Conservation (phyloP, 495 filamentous ascomycete genomes). For the Trichoderma asperelloides region DNA sequence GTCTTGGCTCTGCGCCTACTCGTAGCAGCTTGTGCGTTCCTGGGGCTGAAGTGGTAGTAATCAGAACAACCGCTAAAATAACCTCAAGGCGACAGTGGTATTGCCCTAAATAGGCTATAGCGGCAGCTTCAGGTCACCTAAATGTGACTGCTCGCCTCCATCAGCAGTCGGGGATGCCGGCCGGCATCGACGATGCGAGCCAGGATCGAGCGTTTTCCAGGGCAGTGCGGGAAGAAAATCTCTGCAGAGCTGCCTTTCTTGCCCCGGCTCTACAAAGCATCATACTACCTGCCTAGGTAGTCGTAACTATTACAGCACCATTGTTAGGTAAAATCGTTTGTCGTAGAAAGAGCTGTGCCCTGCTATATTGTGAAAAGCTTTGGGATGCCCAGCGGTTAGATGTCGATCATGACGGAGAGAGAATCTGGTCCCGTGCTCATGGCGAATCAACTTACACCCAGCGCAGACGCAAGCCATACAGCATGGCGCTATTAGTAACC, state of each 20-base stretch:
- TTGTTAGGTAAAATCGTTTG: too few species aligned
- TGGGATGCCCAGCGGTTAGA: not conserved
- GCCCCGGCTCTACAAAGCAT: too few species aligned
- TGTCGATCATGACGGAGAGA: not conserved
- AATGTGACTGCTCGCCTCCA: not conserved
- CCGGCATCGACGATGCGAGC: not conserved
- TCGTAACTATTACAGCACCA: too few species aligned
- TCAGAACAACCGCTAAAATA: not conserved
- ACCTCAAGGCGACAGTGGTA: not conserved
- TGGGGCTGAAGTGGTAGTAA: not conserved
- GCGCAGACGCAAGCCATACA: not conserved
- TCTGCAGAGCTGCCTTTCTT: too few species aligned
- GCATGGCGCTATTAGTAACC: not conserved
- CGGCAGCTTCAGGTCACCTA: not conserved
- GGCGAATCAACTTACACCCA: conserved; percentile 4
- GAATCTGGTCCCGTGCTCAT: not conserved
- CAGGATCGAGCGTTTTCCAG: not conserved
- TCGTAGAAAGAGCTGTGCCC: too few species aligned
- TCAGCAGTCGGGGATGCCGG: conserved; percentile 1
- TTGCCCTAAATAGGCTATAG: not conserved
- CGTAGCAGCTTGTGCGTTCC: not conserved
- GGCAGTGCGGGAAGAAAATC: not conserved
- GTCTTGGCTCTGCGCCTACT: not conserved
- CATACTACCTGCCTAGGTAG: too few species aligned
- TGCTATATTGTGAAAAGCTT: not conserved